Conservation (phyloP, 768 basidiomycete species). For the Dioszegia aurantiaca region DNA sequence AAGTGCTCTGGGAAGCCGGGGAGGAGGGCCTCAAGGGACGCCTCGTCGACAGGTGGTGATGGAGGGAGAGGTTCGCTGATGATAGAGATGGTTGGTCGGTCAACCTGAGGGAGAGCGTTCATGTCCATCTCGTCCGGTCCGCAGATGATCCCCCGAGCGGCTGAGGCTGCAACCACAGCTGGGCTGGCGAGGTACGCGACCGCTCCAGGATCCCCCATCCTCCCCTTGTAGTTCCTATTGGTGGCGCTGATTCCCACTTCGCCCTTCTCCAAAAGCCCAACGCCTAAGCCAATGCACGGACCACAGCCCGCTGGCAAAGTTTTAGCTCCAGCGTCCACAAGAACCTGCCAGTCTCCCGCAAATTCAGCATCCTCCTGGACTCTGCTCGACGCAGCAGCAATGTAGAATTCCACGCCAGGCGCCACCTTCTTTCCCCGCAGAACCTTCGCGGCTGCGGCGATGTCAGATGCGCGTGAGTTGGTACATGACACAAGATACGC, state of each 20-base stretch:
- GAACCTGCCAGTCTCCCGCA: constrained; percentile 79
- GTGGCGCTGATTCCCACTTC: constrained; percentile 96
- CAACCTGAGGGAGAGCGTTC: constrained; percentile 56
- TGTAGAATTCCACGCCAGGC: constrained; percentile 90
- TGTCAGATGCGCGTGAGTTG: constrained; percentile 92
- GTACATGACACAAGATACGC: constrained; percentile 98
- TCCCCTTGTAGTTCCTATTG: constrained; percentile 97
- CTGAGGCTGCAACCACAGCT: constrained; percentile 94
- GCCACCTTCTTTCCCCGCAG: constrained; percentile 74
- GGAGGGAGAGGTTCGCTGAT: constrained; percentile 46
- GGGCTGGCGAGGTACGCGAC: constrained; percentile 94
- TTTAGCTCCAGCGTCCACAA: constrained; percentile 85
- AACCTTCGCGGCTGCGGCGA: constrained; percentile 87
- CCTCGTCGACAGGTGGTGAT: constrained; percentile 56
- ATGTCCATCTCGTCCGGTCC: constrained; percentile 70
- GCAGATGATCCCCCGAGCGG: constrained; percentile 84
- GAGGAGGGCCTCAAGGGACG: constrained; percentile 69
- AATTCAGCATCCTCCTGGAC: constrained; percentile 88
- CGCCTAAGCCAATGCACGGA: constrained; percentile 94
- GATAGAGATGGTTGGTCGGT: constrained; percentile 44
- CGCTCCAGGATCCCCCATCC: constrained; percentile 95
- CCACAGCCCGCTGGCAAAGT: constrained; percentile 93
- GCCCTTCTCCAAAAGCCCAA: constrained; percentile 87
- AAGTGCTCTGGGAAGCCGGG: constrained; percentile 80
- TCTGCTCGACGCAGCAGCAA: constrained; percentile 87